A percentile compares a stretch with the other conserved stretches of the same genome.
Evolutionary conservation across 1,139 yeast genomes (phyloP).

Genomic region (Pichia sp.): DNA sequence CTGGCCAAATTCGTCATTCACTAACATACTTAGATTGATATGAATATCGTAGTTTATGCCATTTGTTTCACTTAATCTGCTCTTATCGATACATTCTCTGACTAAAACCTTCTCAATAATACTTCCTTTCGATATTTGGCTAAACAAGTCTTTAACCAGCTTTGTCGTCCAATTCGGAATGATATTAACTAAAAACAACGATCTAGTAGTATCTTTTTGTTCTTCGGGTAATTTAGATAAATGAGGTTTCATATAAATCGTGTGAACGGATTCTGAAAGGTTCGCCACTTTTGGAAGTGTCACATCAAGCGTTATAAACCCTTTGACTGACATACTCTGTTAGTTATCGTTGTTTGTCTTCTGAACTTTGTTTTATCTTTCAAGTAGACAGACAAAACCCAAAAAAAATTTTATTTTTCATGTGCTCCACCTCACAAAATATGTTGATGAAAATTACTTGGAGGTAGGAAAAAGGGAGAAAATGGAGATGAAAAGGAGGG

Average conservation of each 20-base stretch:
- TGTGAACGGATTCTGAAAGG: constrained; percentile 30
- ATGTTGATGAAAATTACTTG: no score
- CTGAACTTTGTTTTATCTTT: not conserved
- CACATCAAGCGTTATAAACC: constrained; percentile 46
- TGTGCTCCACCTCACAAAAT: not conserved
- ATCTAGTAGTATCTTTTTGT: constrained; percentile 26
- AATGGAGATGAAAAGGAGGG: not conserved
- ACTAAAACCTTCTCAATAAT: constrained; percentile 7
- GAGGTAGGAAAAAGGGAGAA: not conserved
- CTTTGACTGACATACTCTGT: constrained; percentile 31
- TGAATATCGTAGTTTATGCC: constrained; percentile 35
- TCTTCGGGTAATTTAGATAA: constrained; percentile 28
- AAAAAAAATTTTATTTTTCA: not conserved
- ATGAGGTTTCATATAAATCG: constrained; percentile 58
- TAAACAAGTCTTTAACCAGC: constrained; percentile 50
- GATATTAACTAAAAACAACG: constrained; percentile 68
- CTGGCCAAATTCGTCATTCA: constrained; percentile 45
- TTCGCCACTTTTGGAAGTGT: constrained; percentile 27
- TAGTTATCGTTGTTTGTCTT: not conserved
- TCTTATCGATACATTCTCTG: constrained; percentile 5
- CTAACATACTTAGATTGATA: constrained; percentile 50
- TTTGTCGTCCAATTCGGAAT: constrained; percentile 52
- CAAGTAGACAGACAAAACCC: not conserved
- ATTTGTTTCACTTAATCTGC: constrained; percentile 6
- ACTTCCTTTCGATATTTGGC: constrained; percentile 46